Evolutionary conservation across 495 filamentous ascomycete species (phyloP).

Genomic region (Haplographium delicatum): DNA sequence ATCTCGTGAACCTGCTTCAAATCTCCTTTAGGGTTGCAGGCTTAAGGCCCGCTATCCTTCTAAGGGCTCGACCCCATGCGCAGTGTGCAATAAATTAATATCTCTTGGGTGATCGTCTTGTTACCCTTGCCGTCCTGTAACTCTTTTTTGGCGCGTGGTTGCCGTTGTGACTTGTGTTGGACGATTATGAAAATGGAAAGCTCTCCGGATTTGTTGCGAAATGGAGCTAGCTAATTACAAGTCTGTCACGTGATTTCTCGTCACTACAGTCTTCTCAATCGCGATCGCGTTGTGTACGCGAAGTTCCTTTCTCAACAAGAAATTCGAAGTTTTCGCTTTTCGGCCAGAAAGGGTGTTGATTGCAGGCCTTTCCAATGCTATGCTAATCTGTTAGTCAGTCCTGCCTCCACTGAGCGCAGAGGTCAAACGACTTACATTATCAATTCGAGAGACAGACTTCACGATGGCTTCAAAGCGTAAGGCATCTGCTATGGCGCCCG

Average conservation of each 20-base stretch:
- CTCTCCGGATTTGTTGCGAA: not conserved
- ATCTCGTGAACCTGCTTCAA: not conserved
- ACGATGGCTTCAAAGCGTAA: slow-evolving; percentile 74
- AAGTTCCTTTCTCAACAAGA: too few relatives aligned
- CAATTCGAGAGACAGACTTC: not conserved
- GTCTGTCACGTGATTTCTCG: too few relatives aligned
- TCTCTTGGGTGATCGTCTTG: not conserved
- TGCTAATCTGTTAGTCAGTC: not conserved
- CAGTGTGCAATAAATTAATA: not conserved
- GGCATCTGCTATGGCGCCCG: slow-evolving; percentile 55
- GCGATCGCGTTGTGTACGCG: too few relatives aligned
- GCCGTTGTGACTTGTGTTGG: slow-evolving; percentile 27
- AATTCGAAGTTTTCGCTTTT: not conserved
- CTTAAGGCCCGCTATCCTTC: slow-evolving; percentile 34
- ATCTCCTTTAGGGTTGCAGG: slow-evolving; percentile 23
- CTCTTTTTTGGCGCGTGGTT: slow-evolving; percentile 5
- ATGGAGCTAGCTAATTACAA: too few relatives aligned
- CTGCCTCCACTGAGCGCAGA: not conserved
- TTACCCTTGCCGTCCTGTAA: not conserved
- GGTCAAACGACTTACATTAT: not conserved
- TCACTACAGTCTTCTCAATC: too few relatives aligned
- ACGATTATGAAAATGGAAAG: not conserved
- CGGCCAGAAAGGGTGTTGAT: not conserved
- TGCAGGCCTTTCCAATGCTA: not conserved
- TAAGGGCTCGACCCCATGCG: slow-evolving; percentile 18